These are phyloP conservation scores for Ottelia alismoides DNA, from an alignment of 106 monocot genomes.

Conservation along the genomic window DNA sequence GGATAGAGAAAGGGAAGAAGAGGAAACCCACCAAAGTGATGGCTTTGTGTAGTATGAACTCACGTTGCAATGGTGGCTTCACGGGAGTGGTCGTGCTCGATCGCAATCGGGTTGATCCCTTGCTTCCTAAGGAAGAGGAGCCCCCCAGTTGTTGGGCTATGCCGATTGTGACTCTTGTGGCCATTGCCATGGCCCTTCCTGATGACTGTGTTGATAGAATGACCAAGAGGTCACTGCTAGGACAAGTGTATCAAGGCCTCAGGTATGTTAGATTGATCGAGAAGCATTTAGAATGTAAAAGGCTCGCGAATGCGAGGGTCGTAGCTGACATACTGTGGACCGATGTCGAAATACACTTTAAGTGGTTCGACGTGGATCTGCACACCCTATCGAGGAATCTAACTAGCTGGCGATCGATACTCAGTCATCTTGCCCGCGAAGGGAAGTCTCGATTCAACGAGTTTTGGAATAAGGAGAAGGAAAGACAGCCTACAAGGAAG, in stretches of 20 bases:
- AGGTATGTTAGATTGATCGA: neutral
- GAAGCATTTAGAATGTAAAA: neutral
- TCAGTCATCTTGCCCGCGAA: neutral
- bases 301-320: neutral
- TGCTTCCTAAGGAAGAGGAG: neutral
- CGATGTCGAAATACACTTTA: neutral
- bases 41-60: neutral
- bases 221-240: neutral
- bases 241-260: neutral
- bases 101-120: neutral
- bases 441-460: neutral
- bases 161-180: constrained; percentile 3
- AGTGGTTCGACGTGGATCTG: neutral
- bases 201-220: neutral
- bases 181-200: neutral
- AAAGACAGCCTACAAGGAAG: neutral
- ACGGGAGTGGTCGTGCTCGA: neutral
- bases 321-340: constrained; percentile 1
- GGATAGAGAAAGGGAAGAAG: neutral
- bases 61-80: neutral
- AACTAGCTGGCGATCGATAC: neutral
- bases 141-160: constrained; percentile 1
- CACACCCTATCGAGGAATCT: neutral
- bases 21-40: neutral
- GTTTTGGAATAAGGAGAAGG: neutral